Base-by-base conservation (phyloP, 2,329 filamentous ascomycete genomes). In the Trichoderma sp. region DNA sequence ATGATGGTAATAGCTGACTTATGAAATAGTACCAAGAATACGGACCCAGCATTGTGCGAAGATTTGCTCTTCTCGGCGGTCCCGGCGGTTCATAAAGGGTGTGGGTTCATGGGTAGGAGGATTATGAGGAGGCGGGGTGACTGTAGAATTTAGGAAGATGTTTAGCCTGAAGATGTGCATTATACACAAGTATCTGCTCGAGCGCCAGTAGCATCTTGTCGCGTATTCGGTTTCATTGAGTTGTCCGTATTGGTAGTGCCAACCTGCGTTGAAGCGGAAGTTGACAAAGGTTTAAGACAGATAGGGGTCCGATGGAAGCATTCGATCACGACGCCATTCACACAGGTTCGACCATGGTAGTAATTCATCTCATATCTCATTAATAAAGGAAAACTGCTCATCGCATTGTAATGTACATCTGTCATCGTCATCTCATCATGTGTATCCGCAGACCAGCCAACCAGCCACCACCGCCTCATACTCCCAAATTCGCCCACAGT, bases 31-130 rank as follows among this genome's bases (percentile, higher is more conserved):
- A 97, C 77, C 91, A 97, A 79, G 94, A 97, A 82, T 93, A 96
- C 76, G 94, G 95, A 19, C 94, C 94, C 17, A 93, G 92, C 77
- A 97, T 97, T 78, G 94, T 97, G 67, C 87, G 94, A 78, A 89
- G 94, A 80, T 98, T 98, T 78, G 94, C 93, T 69, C 84, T 98
- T 69, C 83, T 98, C 69, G 95, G 95, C 76, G 95, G 94, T 24
- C 95, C 95, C 12, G 94, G 93, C 56, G 90, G 90, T 73, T 90
- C 90, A 72, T 93, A 82, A 72, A 55, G 12, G 34, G 51, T 26
- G 24, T n/a, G 26, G 24, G 21, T 10, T 48, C 24, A 10, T 47
- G 34, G 34, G 10, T 39, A 10, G 59, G 59, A 26, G 41, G 50
- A 26, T 41, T 9, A 61, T 24, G 57, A 62, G 28, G 43, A 5